Conservation (phyloP, 371 early-diverging fungal species). For the Mortierella sp. region DNA sequence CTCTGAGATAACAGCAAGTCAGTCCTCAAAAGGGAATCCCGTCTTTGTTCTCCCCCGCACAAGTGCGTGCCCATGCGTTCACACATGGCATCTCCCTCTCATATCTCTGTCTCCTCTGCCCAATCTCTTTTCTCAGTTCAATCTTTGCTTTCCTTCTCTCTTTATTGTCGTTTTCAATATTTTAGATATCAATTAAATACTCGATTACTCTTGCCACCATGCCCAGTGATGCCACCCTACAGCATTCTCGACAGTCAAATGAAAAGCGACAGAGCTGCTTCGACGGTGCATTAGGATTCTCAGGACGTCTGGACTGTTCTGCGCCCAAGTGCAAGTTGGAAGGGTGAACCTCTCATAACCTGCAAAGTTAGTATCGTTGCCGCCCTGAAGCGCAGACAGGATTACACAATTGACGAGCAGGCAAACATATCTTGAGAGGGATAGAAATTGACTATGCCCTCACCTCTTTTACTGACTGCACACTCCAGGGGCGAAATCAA, state of each 20-base stretch:
- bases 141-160: neutral
- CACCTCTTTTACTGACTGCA: too few species aligned
- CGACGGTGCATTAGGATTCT: too few species aligned
- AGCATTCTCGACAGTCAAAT: neutral
- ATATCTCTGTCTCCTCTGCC: neutral
- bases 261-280: too few species aligned
- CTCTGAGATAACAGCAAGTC: neutral
- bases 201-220: neutral
- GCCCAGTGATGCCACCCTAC: neutral
- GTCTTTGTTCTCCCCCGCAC: neutral
- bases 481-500: too few species aligned
- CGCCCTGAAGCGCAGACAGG: too few species aligned
- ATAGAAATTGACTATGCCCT: too few species aligned
- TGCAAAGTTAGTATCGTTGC: too few species aligned
- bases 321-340: too few species aligned
- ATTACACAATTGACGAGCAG: too few species aligned
- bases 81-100: neutral
- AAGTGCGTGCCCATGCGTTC: neutral
- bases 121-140: neutral
- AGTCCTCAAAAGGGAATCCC: constrained; percentile 22
- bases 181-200: neutral
- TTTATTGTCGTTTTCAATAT: neutral
- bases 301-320: too few species aligned
- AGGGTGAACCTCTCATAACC: too few species aligned
- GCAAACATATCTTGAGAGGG: too few species aligned